Percentiles rank a stretch among this genome's conserved stretches.
Evolutionary conservation across 129 eudicot species (phyloP).

Genomic region (Logfia minima): DNA sequence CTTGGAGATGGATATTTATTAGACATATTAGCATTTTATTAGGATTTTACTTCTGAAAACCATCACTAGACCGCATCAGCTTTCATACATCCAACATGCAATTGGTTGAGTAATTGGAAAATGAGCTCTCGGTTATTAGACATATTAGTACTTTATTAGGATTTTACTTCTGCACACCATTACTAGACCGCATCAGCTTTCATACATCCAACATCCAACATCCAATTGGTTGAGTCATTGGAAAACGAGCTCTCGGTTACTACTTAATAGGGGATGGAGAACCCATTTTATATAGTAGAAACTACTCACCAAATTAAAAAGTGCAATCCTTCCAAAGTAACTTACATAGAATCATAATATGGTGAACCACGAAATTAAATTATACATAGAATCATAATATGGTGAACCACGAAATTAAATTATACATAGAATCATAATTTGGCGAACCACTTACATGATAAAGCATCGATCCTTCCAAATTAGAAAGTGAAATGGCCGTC

Average conservation of each 20-base stretch:
- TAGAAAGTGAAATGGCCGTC: constrained; percentile 61
- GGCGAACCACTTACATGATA: constrained; percentile 63
- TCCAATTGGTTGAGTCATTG: background rate
- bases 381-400: too few relatives aligned
- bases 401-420: constrained; percentile 22
- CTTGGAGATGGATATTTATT: background rate
- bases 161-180: background rate
- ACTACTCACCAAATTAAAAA: background rate
- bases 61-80: background rate
- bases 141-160: background rate
- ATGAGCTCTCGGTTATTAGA: background rate
- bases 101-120: background rate
- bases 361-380: too few relatives aligned
- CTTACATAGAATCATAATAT: too few relatives aligned
- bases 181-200: constrained; percentile 1
- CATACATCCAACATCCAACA: constrained; percentile 7
- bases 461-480: constrained; percentile 48
- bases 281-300: background rate
- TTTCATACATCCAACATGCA: constrained; percentile 13
- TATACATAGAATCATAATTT: background rate
- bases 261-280: background rate
- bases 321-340: background rate
- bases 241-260: background rate
- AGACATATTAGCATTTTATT: background rate
- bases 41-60: background rate